Conservation (phyloP, 225 moss, liverwort and hornwort genomes). For the Climacium dendroides region DNA sequence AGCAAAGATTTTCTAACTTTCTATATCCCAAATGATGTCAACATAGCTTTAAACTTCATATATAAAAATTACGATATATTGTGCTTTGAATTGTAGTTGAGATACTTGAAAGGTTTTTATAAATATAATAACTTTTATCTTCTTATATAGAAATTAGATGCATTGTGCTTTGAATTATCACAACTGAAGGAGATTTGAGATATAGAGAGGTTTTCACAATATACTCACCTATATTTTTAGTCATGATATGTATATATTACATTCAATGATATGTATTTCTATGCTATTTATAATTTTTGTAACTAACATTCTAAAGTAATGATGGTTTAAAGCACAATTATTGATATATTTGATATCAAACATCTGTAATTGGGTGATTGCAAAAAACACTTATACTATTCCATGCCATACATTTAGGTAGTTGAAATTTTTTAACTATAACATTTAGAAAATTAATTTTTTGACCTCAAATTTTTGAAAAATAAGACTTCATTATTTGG, state of each 20-base stretch:
- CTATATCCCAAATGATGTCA: background rate
- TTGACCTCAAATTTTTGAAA: too few relatives aligned
- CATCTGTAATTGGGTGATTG: rapidly evolving
- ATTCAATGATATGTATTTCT: background rate
- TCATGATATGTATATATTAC: background rate
- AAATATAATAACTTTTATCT: background rate
- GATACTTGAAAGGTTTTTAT: background rate
- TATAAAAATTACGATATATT: background rate
- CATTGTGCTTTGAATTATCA: background rate
- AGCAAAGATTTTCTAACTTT: background rate
- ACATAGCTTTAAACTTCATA: background rate
- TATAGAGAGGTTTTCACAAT: background rate
- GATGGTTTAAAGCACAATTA: background rate
- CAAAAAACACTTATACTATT: background rate
- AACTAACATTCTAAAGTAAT: background rate
- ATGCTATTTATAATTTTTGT: background rate
- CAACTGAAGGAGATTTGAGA: background rate
- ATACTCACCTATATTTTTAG: background rate
- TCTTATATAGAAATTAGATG: too few relatives aligned
- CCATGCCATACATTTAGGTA: rapidly evolving
- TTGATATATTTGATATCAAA: background rate
- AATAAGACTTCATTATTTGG: rapidly evolving
- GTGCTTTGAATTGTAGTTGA: background rate
- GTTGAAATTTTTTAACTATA: background rate
- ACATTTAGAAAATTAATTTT: too few relatives aligned